These are phyloP conservation scores for Trifolium pratense DNA, from an alignment of 306 rosid genomes.

Conservation along the genomic window DNA sequence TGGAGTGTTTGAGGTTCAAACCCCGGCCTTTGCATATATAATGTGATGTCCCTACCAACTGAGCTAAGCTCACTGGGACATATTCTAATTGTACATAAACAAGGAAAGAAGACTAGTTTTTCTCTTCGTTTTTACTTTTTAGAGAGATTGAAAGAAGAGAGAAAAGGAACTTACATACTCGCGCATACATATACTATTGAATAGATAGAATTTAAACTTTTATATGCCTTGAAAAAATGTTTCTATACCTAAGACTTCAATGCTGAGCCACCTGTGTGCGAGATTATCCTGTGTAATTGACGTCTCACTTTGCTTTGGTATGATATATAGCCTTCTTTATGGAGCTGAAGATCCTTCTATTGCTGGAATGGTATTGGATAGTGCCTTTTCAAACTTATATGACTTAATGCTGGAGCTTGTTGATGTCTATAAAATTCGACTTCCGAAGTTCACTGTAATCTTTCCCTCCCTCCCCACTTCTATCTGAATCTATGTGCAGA, in stretches of 20 bases:
- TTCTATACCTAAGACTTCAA: too few species aligned
- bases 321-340: slow-evolving; percentile 83
- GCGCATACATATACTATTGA: too few species aligned
- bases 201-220: too few species aligned
- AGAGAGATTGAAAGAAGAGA: too few species aligned
- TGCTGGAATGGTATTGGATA: slow-evolving; percentile 97
- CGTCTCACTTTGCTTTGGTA: slow-evolving; percentile 33
- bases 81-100: slow-evolving; percentile 2
- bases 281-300: slow-evolving; percentile 24
- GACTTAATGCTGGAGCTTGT: slow-evolving; percentile 92
- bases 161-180: too few species aligned
- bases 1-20: too few species aligned
- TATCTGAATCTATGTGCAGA: neutral
- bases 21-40: too few species aligned
- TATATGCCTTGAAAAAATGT: too few species aligned
- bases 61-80: too few species aligned
- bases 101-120: too few species aligned
- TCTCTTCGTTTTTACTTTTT: too few species aligned
- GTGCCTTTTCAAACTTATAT: slow-evolving; percentile 95
- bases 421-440: slow-evolving; percentile 92
- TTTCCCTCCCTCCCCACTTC: slow-evolving; percentile 19
- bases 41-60: too few species aligned
- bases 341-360: slow-evolving; percentile 98
- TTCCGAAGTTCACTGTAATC: slow-evolving; percentile 92
- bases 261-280: neutral